Conservation (phyloP, 495 filamentous ascomycete genomes). For the Endocarpon pusillum region DNA sequence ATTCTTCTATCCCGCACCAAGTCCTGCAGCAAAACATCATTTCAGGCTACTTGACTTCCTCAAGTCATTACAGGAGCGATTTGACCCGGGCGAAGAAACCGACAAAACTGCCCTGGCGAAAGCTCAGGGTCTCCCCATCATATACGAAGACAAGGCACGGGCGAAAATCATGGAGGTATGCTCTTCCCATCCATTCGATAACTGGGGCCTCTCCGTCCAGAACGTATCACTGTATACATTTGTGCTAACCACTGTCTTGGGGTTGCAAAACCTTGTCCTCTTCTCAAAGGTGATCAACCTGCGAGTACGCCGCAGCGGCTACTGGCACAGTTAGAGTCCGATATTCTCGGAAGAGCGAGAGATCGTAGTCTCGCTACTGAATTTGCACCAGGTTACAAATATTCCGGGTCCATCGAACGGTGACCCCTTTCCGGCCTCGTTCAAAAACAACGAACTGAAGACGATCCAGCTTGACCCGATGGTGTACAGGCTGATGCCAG, state of each 20-base stretch:
- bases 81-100: not conserved
- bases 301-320: conserved; percentile 28
- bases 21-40: not conserved
- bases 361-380: conserved; percentile 33
- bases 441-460: conserved; percentile 14
- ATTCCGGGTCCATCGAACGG: conserved; percentile 22
- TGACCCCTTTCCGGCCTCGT: conserved; percentile 6
- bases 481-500: not conserved
- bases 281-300: conserved; percentile 20
- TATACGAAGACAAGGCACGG: not conserved
- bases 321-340: conserved; percentile 30
- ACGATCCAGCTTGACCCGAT: conserved; percentile 21
- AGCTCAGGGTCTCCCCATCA: not conserved
- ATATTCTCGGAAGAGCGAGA: conserved; percentile 28
- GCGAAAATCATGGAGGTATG: conserved; percentile 1
- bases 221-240: conserved; percentile 29
- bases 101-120: too few relatives aligned
- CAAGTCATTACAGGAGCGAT: not conserved
- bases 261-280: conserved; percentile 27
- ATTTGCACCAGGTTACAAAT: conserved; percentile 21
- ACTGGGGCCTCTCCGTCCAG: conserved; percentile 31
- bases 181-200: conserved; percentile 22
- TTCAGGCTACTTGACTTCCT: not conserved
- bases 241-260: conserved; percentile 27
- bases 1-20: not conserved